Percentiles rank a stretch among this genome's conserved stretches.
These are phyloP conservation scores for Pisolithus albus DNA, from an alignment of 768 basidiomycete species.

Conservation along the genomic window DNA sequence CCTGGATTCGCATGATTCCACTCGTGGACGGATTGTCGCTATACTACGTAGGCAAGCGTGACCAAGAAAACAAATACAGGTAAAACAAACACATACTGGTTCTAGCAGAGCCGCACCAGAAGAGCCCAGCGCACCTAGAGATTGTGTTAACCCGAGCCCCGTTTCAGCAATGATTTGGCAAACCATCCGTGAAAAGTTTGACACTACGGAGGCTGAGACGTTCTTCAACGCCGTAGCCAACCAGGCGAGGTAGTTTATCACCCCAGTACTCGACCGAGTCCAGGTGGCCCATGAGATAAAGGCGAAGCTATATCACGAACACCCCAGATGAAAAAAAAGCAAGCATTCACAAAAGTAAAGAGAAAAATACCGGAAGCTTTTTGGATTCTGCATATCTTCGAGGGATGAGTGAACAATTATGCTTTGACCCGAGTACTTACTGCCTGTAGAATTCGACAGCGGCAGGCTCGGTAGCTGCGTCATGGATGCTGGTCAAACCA, in stretches of 20 bases:
- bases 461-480: conserved; percentile 52
- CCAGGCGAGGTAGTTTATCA: conserved; percentile 47
- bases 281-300: conserved; percentile 55
- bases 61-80: not conserved
- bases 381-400: conserved; percentile 61
- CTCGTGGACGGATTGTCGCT: conserved; percentile 64
- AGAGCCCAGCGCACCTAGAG: conserved; percentile 76
- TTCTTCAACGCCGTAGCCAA: conserved; percentile 49
- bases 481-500: conserved; percentile 85
- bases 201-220: conserved; percentile 57
- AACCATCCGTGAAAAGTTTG: conserved; percentile 76
- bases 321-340: not conserved
- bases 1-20: conserved; percentile 61
- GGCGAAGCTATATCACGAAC: conserved; percentile 38
- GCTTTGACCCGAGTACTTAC: conserved; percentile 32
- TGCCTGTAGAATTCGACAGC: conserved; percentile 58
- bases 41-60: conserved; percentile 36
- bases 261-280: conserved; percentile 62
- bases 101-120: conserved; percentile 86
- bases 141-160: conserved; percentile 1
- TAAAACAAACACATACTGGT: conserved; percentile 31
- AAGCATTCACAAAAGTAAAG: not conserved
- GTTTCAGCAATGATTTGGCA: not conserved
- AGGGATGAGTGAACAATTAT: not conserved
- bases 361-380: conserved; percentile 51